Conservation (phyloP, 495 filamentous ascomycete genomes). For the Podospora pseudocomata region DNA sequence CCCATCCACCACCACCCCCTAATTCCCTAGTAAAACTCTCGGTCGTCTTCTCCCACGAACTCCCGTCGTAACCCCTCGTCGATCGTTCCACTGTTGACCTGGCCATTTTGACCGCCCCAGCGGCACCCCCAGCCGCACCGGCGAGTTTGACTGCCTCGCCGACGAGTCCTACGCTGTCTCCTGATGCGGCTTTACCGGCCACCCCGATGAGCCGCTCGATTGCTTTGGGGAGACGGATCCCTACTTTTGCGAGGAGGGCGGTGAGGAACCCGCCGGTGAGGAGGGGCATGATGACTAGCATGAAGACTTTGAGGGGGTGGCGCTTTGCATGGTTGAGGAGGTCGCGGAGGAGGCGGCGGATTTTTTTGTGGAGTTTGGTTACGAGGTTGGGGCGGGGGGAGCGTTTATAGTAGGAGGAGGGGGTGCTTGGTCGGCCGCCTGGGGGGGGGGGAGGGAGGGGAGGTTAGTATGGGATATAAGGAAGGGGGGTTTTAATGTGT, state of each 20-base stretch:
- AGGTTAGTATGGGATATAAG: slow-evolving; percentile 40
- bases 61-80: neutral
- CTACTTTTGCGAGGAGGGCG: slow-evolving; percentile 68
- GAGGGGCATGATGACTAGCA: slow-evolving; percentile 80
- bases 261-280: slow-evolving; percentile 75
- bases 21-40: slow-evolving; percentile 11
- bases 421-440: slow-evolving; percentile 16
- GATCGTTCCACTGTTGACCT: neutral
- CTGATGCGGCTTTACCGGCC: slow-evolving; percentile 49
- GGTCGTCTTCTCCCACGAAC: slow-evolving; percentile 36
- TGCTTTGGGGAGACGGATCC: slow-evolving; percentile 63
- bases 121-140: slow-evolving; percentile 22
- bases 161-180: slow-evolving; percentile 53
- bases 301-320: slow-evolving; percentile 78
- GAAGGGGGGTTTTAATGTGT: slow-evolving; percentile 45
- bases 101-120: neutral
- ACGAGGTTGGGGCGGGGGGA: slow-evolving; percentile 74
- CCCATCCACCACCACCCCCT: slow-evolving; percentile 34
- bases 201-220: slow-evolving; percentile 55
- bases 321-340: slow-evolving; percentile 70
- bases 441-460: neutral
- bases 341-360: slow-evolving; percentile 70
- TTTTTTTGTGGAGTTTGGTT: slow-evolving; percentile 60
- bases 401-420: slow-evolving; percentile 65
- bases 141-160: slow-evolving; percentile 49